A percentile compares a stretch with the other conserved stretches of the same genome.
Conservation (phyloP, 2,329 filamentous ascomycete species). For the Aspergillus neoniger region DNA sequence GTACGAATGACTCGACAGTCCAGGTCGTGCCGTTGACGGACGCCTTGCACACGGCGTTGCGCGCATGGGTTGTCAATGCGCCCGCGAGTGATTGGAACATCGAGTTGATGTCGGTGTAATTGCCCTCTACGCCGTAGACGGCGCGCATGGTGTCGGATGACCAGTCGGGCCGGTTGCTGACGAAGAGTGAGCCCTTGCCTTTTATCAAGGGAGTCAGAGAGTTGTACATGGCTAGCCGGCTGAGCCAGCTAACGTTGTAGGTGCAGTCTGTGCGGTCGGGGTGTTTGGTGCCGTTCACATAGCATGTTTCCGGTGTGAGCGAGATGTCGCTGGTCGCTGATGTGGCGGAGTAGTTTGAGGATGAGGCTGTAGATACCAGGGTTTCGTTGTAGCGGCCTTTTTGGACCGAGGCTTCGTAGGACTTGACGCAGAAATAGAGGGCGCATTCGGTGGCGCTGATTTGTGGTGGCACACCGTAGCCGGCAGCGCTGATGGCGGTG, state of each 20-base stretch:
- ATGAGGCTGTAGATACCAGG: constrained; percentile 11
- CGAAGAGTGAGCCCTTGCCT: constrained; percentile 20
- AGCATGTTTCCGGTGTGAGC: constrained; percentile 26
- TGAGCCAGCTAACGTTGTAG: constrained; percentile 25
- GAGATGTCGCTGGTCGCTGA: not conserved
- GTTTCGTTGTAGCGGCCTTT: constrained; percentile 22
- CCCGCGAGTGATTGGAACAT: constrained; percentile 23
- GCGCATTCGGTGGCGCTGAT: constrained; percentile 27
- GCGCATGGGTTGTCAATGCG: constrained; percentile 23
- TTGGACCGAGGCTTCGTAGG: constrained; percentile 22
- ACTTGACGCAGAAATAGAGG: constrained; percentile 27
- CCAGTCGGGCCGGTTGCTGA: constrained; percentile 25
- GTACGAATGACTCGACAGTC: constrained; percentile 24
- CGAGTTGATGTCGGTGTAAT: constrained; percentile 21
- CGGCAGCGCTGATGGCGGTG: constrained; percentile 22
- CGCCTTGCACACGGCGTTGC: constrained; percentile 22
- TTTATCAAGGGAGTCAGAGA: constrained; percentile 21
- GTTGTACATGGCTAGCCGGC: constrained; percentile 22
- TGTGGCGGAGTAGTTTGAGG: constrained; percentile 16
- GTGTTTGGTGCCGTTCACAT: constrained; percentile 20
- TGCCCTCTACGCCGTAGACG: constrained; percentile 23
- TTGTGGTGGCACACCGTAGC: constrained; percentile 18
- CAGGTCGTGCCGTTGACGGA: constrained; percentile 20
- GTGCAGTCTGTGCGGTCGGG: constrained; percentile 17
- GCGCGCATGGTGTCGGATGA: constrained; percentile 24